Evolutionary conservation across 2,329 filamentous ascomycete genomes (phyloP).

Genomic region (Exophiala aquamarina): DNA sequence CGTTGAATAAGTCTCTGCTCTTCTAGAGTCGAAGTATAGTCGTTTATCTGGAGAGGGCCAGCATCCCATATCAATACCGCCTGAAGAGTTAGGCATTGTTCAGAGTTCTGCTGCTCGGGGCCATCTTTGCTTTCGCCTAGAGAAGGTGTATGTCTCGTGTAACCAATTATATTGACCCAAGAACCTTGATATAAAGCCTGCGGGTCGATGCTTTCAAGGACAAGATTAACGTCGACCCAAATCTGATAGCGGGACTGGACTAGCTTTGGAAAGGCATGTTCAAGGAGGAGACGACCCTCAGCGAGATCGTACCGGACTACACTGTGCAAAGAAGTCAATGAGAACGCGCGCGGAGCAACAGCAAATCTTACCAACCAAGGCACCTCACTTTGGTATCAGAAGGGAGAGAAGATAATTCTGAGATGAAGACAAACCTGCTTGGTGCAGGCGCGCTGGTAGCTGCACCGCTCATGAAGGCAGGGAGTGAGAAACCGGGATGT

Average conservation of each 20-base stretch:
- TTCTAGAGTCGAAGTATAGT: slow-evolving; percentile 65
- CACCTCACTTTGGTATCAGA: slow-evolving; percentile 81
- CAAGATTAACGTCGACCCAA: slow-evolving; percentile 68
- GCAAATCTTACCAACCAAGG: slow-evolving; percentile 73
- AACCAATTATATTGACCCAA: slow-evolving; percentile 89
- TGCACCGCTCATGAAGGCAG: slow-evolving; percentile 10
- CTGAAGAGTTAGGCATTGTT: slow-evolving; percentile 58
- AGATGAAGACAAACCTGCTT: slow-evolving; percentile 65
- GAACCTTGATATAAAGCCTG: slow-evolving; percentile 67
- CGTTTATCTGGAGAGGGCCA: slow-evolving; percentile 67
- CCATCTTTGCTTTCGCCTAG: slow-evolving; percentile 31
- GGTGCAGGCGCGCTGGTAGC: slow-evolving; percentile 42
- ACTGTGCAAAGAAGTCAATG: slow-evolving; percentile 39
- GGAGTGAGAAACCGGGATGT: neutral
- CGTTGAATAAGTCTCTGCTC: slow-evolving; percentile 29
- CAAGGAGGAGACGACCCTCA: slow-evolving; percentile 64
- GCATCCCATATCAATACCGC: slow-evolving; percentile 77
- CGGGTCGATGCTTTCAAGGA: slow-evolving; percentile 65
- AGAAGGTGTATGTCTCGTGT: slow-evolving; percentile 47
- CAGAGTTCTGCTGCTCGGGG: slow-evolving; percentile 14
- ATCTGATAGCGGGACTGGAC: slow-evolving; percentile 45
- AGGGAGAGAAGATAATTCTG: slow-evolving; percentile 54
- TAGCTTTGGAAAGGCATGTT: slow-evolving; percentile 61
- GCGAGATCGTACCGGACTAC: slow-evolving; percentile 58
- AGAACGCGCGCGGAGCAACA: slow-evolving; percentile 5